These are phyloP conservation scores for Lipomyces starkeyi DNA, from an alignment of 805 yeast species.

Conservation along the genomic window DNA sequence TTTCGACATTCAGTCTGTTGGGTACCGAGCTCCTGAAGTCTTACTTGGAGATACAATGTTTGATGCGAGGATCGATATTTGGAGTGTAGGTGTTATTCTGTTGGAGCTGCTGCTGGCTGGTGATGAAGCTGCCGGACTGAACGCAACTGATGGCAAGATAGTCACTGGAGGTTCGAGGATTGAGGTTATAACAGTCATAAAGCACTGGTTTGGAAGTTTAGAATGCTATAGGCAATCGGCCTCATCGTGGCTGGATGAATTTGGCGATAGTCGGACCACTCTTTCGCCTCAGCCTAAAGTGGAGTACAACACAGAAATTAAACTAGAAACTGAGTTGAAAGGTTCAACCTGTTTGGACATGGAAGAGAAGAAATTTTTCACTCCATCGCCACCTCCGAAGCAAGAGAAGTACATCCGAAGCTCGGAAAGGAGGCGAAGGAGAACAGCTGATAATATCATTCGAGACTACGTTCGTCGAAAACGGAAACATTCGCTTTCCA, in stretches of 20 bases:
- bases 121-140: background rate
- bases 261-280: background rate
- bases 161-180: conserved; percentile 17
- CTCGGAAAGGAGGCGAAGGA: conserved; percentile 6
- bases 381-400: conserved; percentile 4
- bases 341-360: background rate
- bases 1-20: conserved; percentile 39
- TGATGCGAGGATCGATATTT: conserved; percentile 38
- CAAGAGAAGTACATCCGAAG: background rate
- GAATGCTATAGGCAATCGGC: conserved; percentile 16
- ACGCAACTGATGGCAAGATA: conserved; percentile 13
- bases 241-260: conserved; percentile 5
- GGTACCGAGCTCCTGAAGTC: conserved; percentile 42
- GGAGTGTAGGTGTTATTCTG: conserved; percentile 41
- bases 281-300: background rate
- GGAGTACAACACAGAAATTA: background rate
- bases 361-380: background rate
- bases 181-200: conserved; percentile 8
- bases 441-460: background rate
- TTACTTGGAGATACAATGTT: conserved; percentile 39
- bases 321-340: background rate
- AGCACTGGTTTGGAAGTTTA: conserved; percentile 23
- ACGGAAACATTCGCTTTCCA: background rate
- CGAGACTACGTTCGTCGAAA: conserved; percentile 11
- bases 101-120: conserved; percentile 35